Conservation (phyloP, 1,139 yeast genomes). For the Yamadazyma trypodendri region DNA sequence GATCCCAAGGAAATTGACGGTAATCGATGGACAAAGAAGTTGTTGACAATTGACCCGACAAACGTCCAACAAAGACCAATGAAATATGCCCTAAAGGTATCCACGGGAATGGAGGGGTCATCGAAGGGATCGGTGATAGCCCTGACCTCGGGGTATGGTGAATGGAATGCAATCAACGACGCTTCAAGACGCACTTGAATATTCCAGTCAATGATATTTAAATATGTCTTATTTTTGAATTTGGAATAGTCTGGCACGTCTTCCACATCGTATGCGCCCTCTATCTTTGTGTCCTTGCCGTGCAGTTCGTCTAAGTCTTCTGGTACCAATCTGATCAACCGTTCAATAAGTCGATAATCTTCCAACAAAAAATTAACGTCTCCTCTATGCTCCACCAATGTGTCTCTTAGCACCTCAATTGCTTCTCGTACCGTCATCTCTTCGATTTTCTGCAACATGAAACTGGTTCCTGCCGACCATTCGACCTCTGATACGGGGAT, state of each 20-base stretch:
- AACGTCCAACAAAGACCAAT: slow-evolving; percentile 44
- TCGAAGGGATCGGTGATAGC: slow-evolving; percentile 47
- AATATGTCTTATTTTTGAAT: slow-evolving; percentile 28
- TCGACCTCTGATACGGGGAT: slow-evolving; percentile 15
- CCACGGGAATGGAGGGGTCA: slow-evolving; percentile 37
- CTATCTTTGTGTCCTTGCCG: slow-evolving; percentile 9
- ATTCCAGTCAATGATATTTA: slow-evolving; percentile 33
- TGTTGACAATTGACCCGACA: slow-evolving; percentile 42
- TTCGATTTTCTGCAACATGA: slow-evolving; percentile 31
- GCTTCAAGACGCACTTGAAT: slow-evolving; percentile 41
- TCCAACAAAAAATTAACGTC: slow-evolving; percentile 42
- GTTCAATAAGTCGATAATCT: slow-evolving; percentile 35
- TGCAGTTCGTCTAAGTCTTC: slow-evolving; percentile 11
- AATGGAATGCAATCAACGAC: slow-evolving; percentile 40
- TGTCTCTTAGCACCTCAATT: slow-evolving; percentile 32
- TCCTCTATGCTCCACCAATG: slow-evolving; percentile 39
- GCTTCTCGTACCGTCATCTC: slow-evolving; percentile 25
- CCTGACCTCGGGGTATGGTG: slow-evolving; percentile 48
- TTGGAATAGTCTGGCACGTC: slow-evolving; percentile 11
- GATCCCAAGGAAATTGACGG: slow-evolving; percentile 40
- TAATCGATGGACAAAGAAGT: slow-evolving; percentile 44
- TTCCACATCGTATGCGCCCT: slow-evolving; percentile 12
- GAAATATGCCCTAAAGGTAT: slow-evolving; percentile 42
- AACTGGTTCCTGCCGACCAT: slow-evolving; percentile 23
- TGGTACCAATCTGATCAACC: slow-evolving; percentile 27